These are phyloP conservation scores for Colletotrichum lentis DNA, from an alignment of 2,329 filamentous ascomycete genomes.

Conservation along the genomic window DNA sequence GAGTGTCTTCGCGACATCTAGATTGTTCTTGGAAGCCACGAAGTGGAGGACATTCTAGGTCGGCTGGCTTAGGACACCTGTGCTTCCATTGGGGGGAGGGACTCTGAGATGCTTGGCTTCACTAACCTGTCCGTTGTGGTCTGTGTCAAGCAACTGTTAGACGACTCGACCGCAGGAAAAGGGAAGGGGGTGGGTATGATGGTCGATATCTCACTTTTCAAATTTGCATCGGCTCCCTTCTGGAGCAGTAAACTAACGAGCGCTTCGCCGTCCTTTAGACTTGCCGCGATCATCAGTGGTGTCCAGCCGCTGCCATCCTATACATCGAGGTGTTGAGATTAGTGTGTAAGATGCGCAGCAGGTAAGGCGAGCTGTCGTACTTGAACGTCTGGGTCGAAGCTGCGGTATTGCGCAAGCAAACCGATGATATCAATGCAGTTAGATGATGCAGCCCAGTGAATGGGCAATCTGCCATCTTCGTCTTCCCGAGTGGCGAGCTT, in stretches of 20 bases:
- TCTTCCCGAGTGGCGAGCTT: constrained; percentile 78
- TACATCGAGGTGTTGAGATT: neutral
- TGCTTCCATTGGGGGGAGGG: neutral
- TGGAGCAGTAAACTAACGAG: constrained; percentile 73
- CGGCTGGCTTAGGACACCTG: neutral
- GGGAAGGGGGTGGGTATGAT: neutral
- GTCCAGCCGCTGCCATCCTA: constrained; percentile 84
- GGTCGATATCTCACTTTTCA: constrained; percentile 66
- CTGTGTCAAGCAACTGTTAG: constrained; percentile 48
- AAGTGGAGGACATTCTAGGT: constrained; percentile 86
- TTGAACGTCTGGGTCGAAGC: constrained; percentile 85
- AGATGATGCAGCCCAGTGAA: constrained; percentile 93
- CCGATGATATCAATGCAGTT: constrained; percentile 80
- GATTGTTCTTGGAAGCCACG: constrained; percentile 85
- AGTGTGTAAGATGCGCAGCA: neutral
- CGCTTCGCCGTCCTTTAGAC: constrained; percentile 74
- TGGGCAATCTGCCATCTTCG: constrained; percentile 85
- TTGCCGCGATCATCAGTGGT: constrained; percentile 82
- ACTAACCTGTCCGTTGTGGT: constrained; percentile 70
- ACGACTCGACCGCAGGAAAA: neutral
- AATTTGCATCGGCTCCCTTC: constrained; percentile 76
- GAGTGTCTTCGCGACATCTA: constrained; percentile 82
- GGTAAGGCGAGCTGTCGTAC: constrained; percentile 52
- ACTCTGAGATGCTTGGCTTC: neutral
- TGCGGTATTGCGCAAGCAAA: constrained; percentile 72